phyloP scores from a whole-genome alignment of 2,329 filamentous ascomycete genomes.

The Drechslerella stenobrocha region DNA sequence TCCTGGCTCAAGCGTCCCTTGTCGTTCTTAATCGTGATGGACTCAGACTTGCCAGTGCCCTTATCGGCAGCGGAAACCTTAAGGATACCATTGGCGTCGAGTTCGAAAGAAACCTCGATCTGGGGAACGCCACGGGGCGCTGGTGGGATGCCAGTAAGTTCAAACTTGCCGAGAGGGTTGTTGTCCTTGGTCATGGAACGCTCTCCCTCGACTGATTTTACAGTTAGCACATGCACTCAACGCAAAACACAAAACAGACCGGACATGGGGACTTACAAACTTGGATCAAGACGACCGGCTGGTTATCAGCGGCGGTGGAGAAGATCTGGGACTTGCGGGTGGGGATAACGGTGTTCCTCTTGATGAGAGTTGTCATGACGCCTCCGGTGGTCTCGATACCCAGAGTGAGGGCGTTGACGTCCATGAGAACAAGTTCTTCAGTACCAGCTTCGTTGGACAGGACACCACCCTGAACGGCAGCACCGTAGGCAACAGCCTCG shows the following conservation, averaged over 20 bases:
- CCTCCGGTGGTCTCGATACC: constrained; percentile 97
- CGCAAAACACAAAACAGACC: background rate
- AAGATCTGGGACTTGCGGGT: constrained; percentile 98
- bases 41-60: constrained; percentile 95
- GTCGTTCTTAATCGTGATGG: constrained; percentile 99
- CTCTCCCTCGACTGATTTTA: constrained; percentile 71
- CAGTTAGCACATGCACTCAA: constrained; percentile 16
- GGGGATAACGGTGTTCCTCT: constrained; percentile 89
- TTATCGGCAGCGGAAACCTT: constrained; percentile 96
- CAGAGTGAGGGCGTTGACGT: constrained; percentile 93
- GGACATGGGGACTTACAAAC: constrained; percentile 62
- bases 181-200: constrained; percentile 93
- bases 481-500: constrained; percentile 97
- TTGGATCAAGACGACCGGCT: constrained; percentile 92
- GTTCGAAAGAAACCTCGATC: constrained; percentile 96
- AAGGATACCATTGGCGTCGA: constrained; percentile 97
- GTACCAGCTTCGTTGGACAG: constrained; percentile 84
- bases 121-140: constrained; percentile 95
- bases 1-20: constrained; percentile 96
- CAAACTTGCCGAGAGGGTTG: constrained; percentile 97
- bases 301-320: constrained; percentile 94
- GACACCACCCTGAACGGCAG: constrained; percentile 94
- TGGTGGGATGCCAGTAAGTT: constrained; percentile 91
- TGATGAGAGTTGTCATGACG: constrained; percentile 96
- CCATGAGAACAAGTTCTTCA: constrained; percentile 84